Base-by-base conservation (phyloP, 306 rosid species). In the Pterocarpus macrocarpus region DNA sequence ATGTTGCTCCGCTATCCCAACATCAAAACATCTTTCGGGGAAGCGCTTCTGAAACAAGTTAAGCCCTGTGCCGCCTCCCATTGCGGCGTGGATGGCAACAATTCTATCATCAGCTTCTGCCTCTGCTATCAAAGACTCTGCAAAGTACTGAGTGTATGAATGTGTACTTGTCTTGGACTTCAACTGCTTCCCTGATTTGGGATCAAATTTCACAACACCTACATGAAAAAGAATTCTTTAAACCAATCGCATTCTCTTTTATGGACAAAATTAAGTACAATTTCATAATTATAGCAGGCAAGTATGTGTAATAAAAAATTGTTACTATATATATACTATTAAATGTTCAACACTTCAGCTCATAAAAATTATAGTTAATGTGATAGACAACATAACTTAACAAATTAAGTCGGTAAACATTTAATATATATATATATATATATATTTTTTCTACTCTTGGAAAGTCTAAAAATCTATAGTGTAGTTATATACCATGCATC, bases 11-110 rank as follows among this genome's bases (percentile, higher is more conserved):
- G 92, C 94, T 39, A 90, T 90, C 35, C 94, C 94, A 14, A 88
- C 94, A 71, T 90, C 94, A 8, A 90, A 90, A 50, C 93, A 91
- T 64, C 93, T 80, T 1, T 79, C 70, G 0, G 96, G 91, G 22
- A 89, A 89, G 30, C 67, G 78, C 52, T 89, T 87, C 38, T 91
- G 91, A 78, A 91, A 91, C 43, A 84, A 67, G 79, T 91, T 89
- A 57, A 91, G 93, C n/a, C 96, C 96, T 0, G 96, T 91, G 3
- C 93, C 96, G 38, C 91, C 90, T 72, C 96, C 96, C 93, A 91
- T 91, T 35, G 96, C 96, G 32, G 96, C 96, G 44, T 91, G 96
- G 56, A 91, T 89, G 28, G 88, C 85, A 10, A 88, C 64, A 38
- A 91, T 81, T 50, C 38, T 76, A 0, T 91, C 88, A 69, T 91